Evolutionary conservation across 2,329 filamentous ascomycete species (phyloP).

Genomic region (Aspergillus alliaceus): DNA sequence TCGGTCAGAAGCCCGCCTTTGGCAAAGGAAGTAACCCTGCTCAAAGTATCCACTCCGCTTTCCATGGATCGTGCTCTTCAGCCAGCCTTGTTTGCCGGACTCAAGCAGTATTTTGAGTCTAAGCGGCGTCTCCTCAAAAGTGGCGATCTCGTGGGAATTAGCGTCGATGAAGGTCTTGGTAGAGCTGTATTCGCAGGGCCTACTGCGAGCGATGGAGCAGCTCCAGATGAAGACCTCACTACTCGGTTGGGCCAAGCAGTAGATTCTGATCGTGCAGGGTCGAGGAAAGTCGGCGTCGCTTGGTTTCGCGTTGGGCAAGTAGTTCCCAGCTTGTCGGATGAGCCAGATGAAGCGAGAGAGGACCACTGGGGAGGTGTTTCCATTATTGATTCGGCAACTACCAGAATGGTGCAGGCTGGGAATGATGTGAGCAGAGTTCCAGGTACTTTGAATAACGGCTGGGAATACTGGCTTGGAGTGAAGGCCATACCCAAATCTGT

Average conservation of each 20-base stretch:
- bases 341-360: constrained; percentile 61
- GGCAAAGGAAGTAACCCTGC: constrained; percentile 77
- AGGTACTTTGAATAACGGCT: constrained; percentile 71
- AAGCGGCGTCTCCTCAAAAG: constrained; percentile 79
- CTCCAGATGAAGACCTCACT: constrained; percentile 70
- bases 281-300: constrained; percentile 64
- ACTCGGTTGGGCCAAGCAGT: constrained; percentile 38
- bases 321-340: constrained; percentile 43
- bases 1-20: constrained; percentile 54
- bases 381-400: constrained; percentile 80
- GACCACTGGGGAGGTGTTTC: constrained; percentile 83
- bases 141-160: constrained; percentile 85
- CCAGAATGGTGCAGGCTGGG: constrained; percentile 88
- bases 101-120: constrained; percentile 86
- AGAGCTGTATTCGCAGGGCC: constrained; percentile 73
- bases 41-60: constrained; percentile 84
- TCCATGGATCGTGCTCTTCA: constrained; percentile 84
- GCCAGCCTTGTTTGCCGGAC: constrained; percentile 77
- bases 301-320: constrained; percentile 93
- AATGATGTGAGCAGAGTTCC: constrained; percentile 81
- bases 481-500: constrained; percentile 60
- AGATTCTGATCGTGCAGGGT: constrained; percentile 21
- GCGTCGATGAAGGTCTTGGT: constrained; percentile 82
- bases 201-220: constrained; percentile 54
- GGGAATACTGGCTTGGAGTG: constrained; percentile 86